These are phyloP conservation scores for Fusarium transvaalense DNA, from an alignment of 2,329 filamentous ascomycete genomes.

Conservation along the genomic window DNA sequence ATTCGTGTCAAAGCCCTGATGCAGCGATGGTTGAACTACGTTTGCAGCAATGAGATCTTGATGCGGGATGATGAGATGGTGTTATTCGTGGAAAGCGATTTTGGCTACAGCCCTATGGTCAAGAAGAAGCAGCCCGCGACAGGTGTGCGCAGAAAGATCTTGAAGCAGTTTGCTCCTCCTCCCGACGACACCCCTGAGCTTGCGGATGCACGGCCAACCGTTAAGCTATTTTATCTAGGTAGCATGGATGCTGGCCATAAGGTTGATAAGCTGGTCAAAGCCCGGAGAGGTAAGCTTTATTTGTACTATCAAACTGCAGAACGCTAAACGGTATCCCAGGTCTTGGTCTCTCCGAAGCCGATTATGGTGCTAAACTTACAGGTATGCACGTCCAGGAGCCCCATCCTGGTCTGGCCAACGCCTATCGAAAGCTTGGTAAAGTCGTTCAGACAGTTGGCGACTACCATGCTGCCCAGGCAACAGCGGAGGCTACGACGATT, in stretches of 20 bases:
- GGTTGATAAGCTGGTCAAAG: constrained; percentile 93
- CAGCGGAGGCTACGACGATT: constrained; percentile 93
- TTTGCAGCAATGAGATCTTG: constrained; percentile 91
- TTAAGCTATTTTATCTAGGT: constrained; percentile 95
- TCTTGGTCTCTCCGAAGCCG: constrained; percentile 89
- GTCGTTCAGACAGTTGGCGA: constrained; percentile 94
- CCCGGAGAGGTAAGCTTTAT: constrained; percentile 77
- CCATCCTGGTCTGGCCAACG: constrained; percentile 86
- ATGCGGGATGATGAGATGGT: constrained; percentile 98
- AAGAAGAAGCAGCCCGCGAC: constrained; percentile 97
- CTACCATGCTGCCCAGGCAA: constrained; percentile 95
- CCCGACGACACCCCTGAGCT: constrained; percentile 97
- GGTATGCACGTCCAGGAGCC: constrained; percentile 91
- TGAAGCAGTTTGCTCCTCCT: constrained; percentile 98
- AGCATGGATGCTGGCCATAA: constrained; percentile 98
- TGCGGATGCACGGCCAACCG: constrained; percentile 86
- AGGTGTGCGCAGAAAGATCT: constrained; percentile 90
- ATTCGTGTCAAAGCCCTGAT: constrained; percentile 86
- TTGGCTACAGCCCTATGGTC: constrained; percentile 95
- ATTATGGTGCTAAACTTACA: constrained; percentile 91
- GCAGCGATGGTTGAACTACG: constrained; percentile 94
- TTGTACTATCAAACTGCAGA: neutral
- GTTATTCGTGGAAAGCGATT: constrained; percentile 98
- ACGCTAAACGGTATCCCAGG: constrained; percentile 65
- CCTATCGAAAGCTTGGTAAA: constrained; percentile 95